phyloP scores from a whole-genome alignment of 768 basidiomycete genomes.

The Mycena crocata region DNA sequence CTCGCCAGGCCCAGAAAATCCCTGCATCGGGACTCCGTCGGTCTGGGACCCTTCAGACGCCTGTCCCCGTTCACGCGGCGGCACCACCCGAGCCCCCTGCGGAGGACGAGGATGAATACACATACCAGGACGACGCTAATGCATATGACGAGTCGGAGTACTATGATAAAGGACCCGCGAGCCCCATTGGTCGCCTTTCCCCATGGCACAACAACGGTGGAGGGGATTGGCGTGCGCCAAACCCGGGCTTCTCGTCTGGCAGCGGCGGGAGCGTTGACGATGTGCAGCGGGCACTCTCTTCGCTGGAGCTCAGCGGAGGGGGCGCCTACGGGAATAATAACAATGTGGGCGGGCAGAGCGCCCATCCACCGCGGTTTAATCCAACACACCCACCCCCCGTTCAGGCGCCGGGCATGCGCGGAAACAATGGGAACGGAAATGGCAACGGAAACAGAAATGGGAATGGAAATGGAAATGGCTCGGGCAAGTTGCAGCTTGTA shows the following conservation, averaged over 20 bases:
- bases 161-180: constrained; percentile 61
- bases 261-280: constrained; percentile 71
- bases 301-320: constrained; percentile 69
- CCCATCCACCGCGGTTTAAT: constrained; percentile 79
- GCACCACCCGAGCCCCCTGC: constrained; percentile 55
- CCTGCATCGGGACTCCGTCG: constrained; percentile 70
- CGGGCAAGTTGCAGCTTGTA: constrained; percentile 62
- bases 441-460: constrained; percentile 42
- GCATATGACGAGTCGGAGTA: constrained; percentile 72
- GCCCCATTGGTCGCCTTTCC: constrained; percentile 70
- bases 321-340: constrained; percentile 44
- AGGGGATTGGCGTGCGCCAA: constrained; percentile 41
- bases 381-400: constrained; percentile 58
- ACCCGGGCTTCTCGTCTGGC: constrained; percentile 39
- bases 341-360: constrained; percentile 60
- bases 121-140: constrained; percentile 60
- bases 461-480: constrained; percentile 29
- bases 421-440: constrained; percentile 40
- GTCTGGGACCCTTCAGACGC: constrained; percentile 79
- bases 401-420: constrained; percentile 58
- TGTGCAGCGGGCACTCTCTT: constrained; percentile 77
- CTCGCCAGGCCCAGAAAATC: constrained; percentile 63
- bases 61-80: constrained; percentile 53
- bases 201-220: constrained; percentile 62
- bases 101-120: constrained; percentile 69